These are phyloP conservation scores for Aspergillus chevalieri DNA, from an alignment of 2,329 filamentous ascomycete species.

Conservation along the genomic window DNA sequence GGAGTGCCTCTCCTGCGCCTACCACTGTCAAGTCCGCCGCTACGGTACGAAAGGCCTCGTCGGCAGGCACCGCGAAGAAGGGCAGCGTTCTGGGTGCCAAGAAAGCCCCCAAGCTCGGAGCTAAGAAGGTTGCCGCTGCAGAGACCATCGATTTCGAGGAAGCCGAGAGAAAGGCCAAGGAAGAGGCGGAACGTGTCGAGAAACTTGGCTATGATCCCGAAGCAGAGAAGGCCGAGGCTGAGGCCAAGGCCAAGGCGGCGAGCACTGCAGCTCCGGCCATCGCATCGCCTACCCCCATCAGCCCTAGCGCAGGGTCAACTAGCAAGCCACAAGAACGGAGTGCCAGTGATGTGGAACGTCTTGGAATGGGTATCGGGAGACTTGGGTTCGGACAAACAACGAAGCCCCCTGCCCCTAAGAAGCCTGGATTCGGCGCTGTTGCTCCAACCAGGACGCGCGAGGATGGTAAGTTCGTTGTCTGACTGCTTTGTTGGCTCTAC, in stretches of 20 bases:
- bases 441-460: constrained; percentile 64
- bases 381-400: constrained; percentile 85
- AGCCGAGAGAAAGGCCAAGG: constrained; percentile 92
- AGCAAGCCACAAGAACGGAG: constrained; percentile 49
- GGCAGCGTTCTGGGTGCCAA: constrained; percentile 79
- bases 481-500: not conserved
- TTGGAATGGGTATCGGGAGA: constrained; percentile 81
- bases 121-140: constrained; percentile 73
- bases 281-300: constrained; percentile 69
- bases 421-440: constrained; percentile 82
- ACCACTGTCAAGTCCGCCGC: constrained; percentile 67
- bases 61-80: constrained; percentile 65
- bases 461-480: constrained; percentile 52
- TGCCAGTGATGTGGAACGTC: constrained; percentile 73
- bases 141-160: constrained; percentile 93
- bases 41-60: constrained; percentile 69
- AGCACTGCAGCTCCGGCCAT: constrained; percentile 55
- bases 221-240: constrained; percentile 58
- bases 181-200: constrained; percentile 91
- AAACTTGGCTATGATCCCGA: constrained; percentile 94
- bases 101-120: constrained; percentile 77
- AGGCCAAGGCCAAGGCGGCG: constrained; percentile 30
- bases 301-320: constrained; percentile 51
- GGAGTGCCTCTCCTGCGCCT: constrained; percentile 49
- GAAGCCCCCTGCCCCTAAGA: constrained; percentile 61